Base-by-base conservation (phyloP, 768 basidiomycete species). In the Russula compacta region DNA sequence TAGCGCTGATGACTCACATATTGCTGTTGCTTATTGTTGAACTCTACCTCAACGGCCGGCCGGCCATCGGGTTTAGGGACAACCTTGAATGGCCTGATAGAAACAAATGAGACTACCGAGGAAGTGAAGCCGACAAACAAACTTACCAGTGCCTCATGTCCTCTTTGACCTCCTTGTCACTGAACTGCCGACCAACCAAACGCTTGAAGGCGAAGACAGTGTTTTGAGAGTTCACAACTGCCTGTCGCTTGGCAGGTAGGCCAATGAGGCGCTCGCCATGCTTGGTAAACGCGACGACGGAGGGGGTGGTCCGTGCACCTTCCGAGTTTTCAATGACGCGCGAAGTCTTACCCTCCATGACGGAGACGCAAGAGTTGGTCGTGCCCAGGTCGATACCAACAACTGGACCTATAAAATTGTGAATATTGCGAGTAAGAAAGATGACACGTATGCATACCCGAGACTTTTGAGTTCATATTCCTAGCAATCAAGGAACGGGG, bases 241-340 rank as follows among this genome's bases (percentile, higher is more conserved):
- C 94, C 74, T 98, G 95, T 52, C 95, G 91, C 76, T 98, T 95
- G 11, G 95, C 97, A 24, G 95, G 95, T 46, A 97, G 83, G 74
- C 95, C 95, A 61, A 97, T 87, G 36, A 98, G 81, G 60, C 95
- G 92, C 73, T 99, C 97, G 59, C 92, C 93, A 69, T 98, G 94
- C 74, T 98, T 97, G 58, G 97, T 93, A 81, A 99, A 99, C 42
- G 95, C 95, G 67, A 98, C 92, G 58, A 98, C 93, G 42, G 97
- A 99, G 2, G 97, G 97, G 15, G 97, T 99, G 64, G 97, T 98
- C 67, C 97, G 86, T 59, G 89, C 90, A 79, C 97, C 95, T 78
- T 98, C 95, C 6, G 95, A 79, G 78, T 98, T 98, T 77, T 98
- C 97, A 67, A 99, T 88, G 65, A 98, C 95, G 67, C 91, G 88